phyloP scores from a whole-genome alignment of 2,329 filamentous ascomycete species.

The Paraphaeosphaeria sporulosa region DNA sequence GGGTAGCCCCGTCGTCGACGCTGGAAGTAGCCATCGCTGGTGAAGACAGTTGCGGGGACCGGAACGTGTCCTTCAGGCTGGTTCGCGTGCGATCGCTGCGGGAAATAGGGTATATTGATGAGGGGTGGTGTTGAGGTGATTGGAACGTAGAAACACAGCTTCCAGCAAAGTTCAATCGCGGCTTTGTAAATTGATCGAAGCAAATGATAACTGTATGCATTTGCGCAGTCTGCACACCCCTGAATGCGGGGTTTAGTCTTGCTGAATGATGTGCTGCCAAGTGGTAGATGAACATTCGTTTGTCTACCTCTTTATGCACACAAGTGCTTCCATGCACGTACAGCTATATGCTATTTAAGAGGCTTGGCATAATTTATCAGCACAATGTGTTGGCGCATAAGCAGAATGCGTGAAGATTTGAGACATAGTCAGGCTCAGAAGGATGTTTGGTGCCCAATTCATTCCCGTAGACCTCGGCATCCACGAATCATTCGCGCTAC shows the following conservation, averaged over 20 bases:
- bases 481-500: not conserved
- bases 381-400: not conserved
- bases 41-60: too few species aligned
- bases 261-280: not conserved
- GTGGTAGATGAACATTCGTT: not conserved
- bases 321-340: not conserved
- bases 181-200: too few species aligned
- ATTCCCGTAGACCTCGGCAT: not conserved
- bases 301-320: not conserved
- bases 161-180: too few species aligned
- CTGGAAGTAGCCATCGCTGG: too few species aligned
- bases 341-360: not conserved
- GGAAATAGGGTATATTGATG: too few species aligned
- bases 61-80: too few species aligned
- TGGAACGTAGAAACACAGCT: too few species aligned
- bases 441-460: not conserved
- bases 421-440: not conserved
- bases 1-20: too few species aligned
- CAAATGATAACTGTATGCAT: not conserved
- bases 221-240: not conserved
- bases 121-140: too few species aligned
- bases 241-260: not conserved
- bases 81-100: too few species aligned
- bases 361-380: not conserved
- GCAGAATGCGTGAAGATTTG: not conserved